Percentiles rank a stretch among this genome's conserved stretches.
These are phyloP conservation scores for Dalbergia cultrata DNA, from an alignment of 306 rosid species.

Conservation along the genomic window DNA sequence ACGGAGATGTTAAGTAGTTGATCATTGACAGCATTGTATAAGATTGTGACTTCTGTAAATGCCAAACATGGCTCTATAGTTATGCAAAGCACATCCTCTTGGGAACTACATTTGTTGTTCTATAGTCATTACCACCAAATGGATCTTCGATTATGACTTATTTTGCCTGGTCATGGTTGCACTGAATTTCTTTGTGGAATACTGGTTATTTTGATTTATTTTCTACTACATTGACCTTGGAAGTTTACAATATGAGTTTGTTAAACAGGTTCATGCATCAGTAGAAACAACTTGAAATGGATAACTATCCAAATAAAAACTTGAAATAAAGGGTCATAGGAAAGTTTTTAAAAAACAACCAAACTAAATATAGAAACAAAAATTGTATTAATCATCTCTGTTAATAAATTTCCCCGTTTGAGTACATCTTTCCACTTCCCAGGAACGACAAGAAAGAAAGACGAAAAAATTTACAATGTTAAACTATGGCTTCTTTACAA, in stretches of 20 bases:
- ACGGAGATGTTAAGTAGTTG: too few species aligned
- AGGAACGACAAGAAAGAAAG: too few species aligned
- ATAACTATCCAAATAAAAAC: neutral
- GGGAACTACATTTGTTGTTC: too few species aligned
- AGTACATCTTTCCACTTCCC: neutral
- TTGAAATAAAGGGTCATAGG: conserved; percentile 41
- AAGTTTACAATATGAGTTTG: neutral
- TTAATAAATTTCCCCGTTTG: neutral
- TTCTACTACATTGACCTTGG: neutral
- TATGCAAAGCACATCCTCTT: too few species aligned
- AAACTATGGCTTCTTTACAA: neutral
- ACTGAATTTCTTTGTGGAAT: too few species aligned
- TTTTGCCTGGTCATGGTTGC: too few species aligned
- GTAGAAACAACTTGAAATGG: neutral
- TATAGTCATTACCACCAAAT: too few species aligned
- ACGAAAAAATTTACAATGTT: neutral
- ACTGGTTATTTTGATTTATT: too few species aligned
- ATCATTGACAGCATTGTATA: too few species aligned
- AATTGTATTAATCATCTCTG: neutral
- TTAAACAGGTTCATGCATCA: neutral
- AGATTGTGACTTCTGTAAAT: too few species aligned
- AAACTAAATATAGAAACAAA: conserved; percentile 3
- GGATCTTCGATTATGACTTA: too few species aligned
- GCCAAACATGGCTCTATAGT: too few species aligned
- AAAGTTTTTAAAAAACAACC: neutral